A percentile compares a stretch with the other conserved stretches of the same genome.
Evolutionary conservation across 805 yeast species (phyloP).

Genomic region (Candida verbasci): DNA sequence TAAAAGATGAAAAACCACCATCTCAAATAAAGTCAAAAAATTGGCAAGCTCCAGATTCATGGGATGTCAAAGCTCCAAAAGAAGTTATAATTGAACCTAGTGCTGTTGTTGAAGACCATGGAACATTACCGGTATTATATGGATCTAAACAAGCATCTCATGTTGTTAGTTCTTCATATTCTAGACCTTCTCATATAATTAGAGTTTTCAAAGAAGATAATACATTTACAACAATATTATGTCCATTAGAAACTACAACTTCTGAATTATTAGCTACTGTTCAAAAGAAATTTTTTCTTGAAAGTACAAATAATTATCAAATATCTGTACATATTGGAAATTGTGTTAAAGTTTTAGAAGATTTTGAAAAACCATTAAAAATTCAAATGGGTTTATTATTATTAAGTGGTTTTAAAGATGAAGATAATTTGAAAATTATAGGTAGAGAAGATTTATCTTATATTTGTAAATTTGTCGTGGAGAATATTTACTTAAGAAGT

Average conservation of each 20-base stretch:
- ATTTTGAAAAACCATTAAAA: constrained; percentile 70
- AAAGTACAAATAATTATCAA: constrained; percentile 67
- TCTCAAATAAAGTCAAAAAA: constrained; percentile 1
- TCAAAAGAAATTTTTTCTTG: constrained; percentile 74
- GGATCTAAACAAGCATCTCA: constrained; percentile 15
- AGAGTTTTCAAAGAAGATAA: constrained; percentile 82
- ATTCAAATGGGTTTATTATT: constrained; percentile 70
- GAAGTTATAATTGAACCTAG: constrained; percentile 9
- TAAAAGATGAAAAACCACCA: constrained; percentile 17
- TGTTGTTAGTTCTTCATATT: neutral
- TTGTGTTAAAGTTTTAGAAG: constrained; percentile 65
- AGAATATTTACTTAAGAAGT: constrained; percentile 56
- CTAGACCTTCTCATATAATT: constrained; percentile 42
- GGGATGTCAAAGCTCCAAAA: constrained; percentile 40
- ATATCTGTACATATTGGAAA: constrained; percentile 74
- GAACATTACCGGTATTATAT: constrained; percentile 27
- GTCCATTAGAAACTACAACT: constrained; percentile 74
- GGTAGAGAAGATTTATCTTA: constrained; percentile 84
- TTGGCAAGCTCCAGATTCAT: constrained; percentile 47
- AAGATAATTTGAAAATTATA: constrained; percentile 71
- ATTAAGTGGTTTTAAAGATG: constrained; percentile 72
- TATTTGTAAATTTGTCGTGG: constrained; percentile 74
- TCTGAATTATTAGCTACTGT: constrained; percentile 66
- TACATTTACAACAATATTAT: constrained; percentile 77
- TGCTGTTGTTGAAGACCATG: constrained; percentile 5